Conservation (phyloP, 2,329 filamentous ascomycete genomes). For the Macrophomina phaseolina region DNA sequence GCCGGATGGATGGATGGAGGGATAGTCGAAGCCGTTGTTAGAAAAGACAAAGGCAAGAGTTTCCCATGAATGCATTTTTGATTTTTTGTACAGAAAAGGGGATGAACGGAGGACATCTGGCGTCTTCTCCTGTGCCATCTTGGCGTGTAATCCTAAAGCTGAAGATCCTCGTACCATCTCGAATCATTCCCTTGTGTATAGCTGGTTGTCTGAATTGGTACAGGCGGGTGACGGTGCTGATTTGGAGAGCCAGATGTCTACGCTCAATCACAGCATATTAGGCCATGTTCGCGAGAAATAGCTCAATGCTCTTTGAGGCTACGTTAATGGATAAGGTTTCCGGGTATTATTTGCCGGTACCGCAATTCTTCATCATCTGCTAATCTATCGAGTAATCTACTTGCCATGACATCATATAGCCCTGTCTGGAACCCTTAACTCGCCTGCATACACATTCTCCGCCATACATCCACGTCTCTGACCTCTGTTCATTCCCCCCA, state of each 20-base stretch:
- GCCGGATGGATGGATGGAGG: constrained; percentile 20
- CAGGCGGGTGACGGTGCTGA: background rate
- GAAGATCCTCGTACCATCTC: constrained; percentile 26
- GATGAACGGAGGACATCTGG: constrained; percentile 24
- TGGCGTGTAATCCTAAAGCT: constrained; percentile 29
- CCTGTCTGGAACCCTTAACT: background rate
- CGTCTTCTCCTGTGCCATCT: constrained; percentile 25
- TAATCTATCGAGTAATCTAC: no score
- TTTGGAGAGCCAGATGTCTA: background rate
- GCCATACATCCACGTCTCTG: background rate
- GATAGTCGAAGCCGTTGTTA: constrained; percentile 10
- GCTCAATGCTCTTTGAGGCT: no score
- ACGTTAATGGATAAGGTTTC: no score
- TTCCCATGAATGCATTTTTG: constrained; percentile 25
- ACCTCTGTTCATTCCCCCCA: background rate
- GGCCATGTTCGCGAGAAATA: no score
- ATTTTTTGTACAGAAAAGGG: constrained; percentile 27
- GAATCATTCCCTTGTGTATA: constrained; percentile 15
- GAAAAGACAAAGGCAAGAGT: constrained; percentile 23
- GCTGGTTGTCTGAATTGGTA: background rate
- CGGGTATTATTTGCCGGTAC: no score
- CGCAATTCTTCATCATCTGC: no score
- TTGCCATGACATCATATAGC: no score
- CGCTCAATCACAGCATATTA: no score
- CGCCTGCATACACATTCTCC: no score